Conservation (phyloP, 1,284 basidiomycete genomes). For the Naganishia cerealis region DNA sequence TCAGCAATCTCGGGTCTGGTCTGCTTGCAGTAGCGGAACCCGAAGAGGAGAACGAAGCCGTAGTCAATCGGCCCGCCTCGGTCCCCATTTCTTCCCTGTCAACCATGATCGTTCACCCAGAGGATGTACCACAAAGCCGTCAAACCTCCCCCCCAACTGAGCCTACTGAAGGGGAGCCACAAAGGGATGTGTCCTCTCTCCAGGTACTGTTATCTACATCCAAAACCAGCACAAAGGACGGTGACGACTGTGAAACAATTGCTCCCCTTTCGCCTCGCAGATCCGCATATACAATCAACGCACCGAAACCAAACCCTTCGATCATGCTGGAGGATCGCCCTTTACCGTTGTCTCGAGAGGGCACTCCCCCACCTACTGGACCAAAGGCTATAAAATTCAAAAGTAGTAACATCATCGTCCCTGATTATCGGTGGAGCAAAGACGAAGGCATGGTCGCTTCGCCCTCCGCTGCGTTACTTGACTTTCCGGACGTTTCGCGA, state of each 20-base stretch:
- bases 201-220: background rate
- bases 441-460: slow-evolving; percentile 29
- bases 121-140: background rate
- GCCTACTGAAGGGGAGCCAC: background rate
- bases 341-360: background rate
- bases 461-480: background rate
- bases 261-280: background rate
- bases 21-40: background rate
- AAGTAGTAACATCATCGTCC: slow-evolving; percentile 27
- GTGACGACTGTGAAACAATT: background rate
- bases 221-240: background rate
- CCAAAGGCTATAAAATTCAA: slow-evolving; percentile 26
- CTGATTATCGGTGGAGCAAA: slow-evolving; percentile 32
- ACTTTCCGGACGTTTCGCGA: background rate
- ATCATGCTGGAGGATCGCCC: slow-evolving; percentile 20
- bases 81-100: background rate
- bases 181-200: background rate
- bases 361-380: background rate
- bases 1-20: background rate
- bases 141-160: background rate
- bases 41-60: background rate
- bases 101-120: background rate
- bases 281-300: slow-evolving; percentile 5
- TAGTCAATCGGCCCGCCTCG: background rate
- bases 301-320: slow-evolving; percentile 2